Percentiles rank a stretch among this genome's conserved stretches.
These are phyloP conservation scores for Macadamia integrifolia DNA, from an alignment of 164 flowering plant species.

Conservation along the genomic window DNA sequence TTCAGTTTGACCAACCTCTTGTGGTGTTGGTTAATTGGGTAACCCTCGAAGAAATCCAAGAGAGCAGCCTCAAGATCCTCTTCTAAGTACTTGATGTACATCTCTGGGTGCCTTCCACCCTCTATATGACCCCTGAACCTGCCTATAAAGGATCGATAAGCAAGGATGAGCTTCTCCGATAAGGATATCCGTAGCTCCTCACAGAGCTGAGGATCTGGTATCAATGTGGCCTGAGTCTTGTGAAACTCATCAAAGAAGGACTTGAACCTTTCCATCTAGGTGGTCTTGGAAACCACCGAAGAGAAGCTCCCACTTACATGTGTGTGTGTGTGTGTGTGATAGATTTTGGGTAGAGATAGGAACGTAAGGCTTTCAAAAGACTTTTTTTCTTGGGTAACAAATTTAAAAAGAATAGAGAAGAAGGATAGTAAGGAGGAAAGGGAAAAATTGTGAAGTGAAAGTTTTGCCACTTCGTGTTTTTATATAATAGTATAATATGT, in stretches of 20 bases:
- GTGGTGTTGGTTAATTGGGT: conserved; percentile 35
- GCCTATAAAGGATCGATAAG: conserved; percentile 78
- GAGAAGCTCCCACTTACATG: too few relatives aligned
- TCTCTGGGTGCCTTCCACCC: conserved; percentile 72
- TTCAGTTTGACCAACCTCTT: conserved; percentile 54
- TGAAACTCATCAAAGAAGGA: conserved; percentile 80
- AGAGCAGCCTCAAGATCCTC: too few relatives aligned
- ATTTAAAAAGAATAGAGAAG: too few relatives aligned
- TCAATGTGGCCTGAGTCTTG: conserved; percentile 45
- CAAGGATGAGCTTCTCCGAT: conserved; percentile 47
- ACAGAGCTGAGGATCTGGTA: conserved; percentile 75
- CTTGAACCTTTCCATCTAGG: conserved; percentile 76
- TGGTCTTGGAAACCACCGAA: conserved; percentile 69
- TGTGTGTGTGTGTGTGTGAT: too few relatives aligned
- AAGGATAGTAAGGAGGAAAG: too few relatives aligned
- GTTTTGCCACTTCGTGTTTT: too few relatives aligned
- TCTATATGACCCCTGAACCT: conserved; percentile 76
- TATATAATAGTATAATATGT: too few relatives aligned
- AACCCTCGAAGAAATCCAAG: conserved; percentile 18
- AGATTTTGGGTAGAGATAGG: too few relatives aligned
- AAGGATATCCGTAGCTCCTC: conserved; percentile 53
- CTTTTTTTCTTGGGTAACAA: too few relatives aligned
- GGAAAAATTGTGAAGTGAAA: too few relatives aligned
- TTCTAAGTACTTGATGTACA: conserved; percentile 30
- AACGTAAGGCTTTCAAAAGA: too few relatives aligned